These are phyloP conservation scores for Hymenoscyphus linearis DNA, from an alignment of 2,329 filamentous ascomycete species.

Conservation along the genomic window DNA sequence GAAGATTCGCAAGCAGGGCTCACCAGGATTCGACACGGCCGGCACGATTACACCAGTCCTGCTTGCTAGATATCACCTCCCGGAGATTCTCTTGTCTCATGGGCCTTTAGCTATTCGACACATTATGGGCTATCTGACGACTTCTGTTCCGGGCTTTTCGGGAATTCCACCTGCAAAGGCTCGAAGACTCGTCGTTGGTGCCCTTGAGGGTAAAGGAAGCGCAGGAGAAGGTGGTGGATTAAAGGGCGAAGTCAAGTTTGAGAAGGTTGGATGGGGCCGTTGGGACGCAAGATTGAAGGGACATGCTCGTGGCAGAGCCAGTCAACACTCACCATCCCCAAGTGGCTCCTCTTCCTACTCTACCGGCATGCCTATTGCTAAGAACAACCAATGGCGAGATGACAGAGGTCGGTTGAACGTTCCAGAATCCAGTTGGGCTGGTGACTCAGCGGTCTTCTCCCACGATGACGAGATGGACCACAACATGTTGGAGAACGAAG, in stretches of 20 bases:
- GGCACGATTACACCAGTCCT: conserved; percentile 80
- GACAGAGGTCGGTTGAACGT: conserved; percentile 46
- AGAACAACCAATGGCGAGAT: conserved; percentile 38
- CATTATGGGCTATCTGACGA: conserved; percentile 90
- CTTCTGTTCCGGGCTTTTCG: conserved; percentile 87
- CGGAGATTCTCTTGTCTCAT: conserved; percentile 82
- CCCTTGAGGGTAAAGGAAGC: conserved; percentile 69
- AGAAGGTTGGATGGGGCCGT: conserved; percentile 95
- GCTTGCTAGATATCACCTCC: conserved; percentile 84
- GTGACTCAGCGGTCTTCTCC: conserved; percentile 70
- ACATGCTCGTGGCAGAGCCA: conserved; percentile 37
- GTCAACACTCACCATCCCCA: conserved; percentile 39
- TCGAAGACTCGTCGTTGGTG: conserved; percentile 83
- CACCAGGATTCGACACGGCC: conserved; percentile 56
- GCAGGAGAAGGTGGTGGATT: conserved; percentile 54
- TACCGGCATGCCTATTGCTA: conserved; percentile 53
- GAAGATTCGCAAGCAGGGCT: conserved; percentile 19
- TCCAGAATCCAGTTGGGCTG: conserved; percentile 57
- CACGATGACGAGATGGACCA: conserved; percentile 59
- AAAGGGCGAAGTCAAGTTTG: conserved; percentile 73
- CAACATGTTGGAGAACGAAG: conserved; percentile 75
- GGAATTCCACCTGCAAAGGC: conserved; percentile 86
- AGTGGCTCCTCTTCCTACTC: conserved; percentile 39
- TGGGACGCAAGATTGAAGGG: conserved; percentile 82
- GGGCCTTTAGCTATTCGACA: conserved; percentile 91